Conservation (phyloP, 2,329 filamentous ascomycete genomes). For the Zymoseptoria pseudotritici region DNA sequence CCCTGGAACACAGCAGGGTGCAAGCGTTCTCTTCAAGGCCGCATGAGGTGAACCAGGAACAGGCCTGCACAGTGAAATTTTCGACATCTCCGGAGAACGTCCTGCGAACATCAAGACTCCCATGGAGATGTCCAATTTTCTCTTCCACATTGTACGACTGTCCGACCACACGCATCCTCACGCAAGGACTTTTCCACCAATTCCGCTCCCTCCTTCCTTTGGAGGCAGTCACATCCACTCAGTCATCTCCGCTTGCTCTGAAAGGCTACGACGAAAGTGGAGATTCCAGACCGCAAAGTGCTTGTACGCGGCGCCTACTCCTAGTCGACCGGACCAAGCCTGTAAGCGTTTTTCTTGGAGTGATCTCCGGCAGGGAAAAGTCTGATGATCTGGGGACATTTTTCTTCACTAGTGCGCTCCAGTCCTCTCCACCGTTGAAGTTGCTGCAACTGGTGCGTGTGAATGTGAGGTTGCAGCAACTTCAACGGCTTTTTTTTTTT, state of each 20-base stretch:
- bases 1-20: no score
- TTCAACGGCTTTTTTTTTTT: no score
- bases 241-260: not conserved
- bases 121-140: not conserved
- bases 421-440: not conserved
- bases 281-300: not conserved
- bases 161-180: not conserved
- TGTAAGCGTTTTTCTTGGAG: not conserved
- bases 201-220: not conserved
- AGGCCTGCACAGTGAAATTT: not conserved
- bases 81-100: not conserved
- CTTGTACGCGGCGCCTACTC: not conserved
- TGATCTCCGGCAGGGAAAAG: not conserved
- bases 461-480: not conserved
- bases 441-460: not conserved
- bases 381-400: not conserved
- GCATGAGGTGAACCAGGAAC: not conserved
- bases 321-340: not conserved
- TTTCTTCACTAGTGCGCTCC: not conserved
- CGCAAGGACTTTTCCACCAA: not conserved
- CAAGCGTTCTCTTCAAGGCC: no score
- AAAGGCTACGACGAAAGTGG: not conserved
- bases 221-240: not conserved
- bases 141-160: not conserved
- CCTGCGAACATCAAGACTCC: not conserved